Base-by-base conservation (phyloP, 2,329 filamentous ascomycete species). In the Apiospora hydei region DNA sequence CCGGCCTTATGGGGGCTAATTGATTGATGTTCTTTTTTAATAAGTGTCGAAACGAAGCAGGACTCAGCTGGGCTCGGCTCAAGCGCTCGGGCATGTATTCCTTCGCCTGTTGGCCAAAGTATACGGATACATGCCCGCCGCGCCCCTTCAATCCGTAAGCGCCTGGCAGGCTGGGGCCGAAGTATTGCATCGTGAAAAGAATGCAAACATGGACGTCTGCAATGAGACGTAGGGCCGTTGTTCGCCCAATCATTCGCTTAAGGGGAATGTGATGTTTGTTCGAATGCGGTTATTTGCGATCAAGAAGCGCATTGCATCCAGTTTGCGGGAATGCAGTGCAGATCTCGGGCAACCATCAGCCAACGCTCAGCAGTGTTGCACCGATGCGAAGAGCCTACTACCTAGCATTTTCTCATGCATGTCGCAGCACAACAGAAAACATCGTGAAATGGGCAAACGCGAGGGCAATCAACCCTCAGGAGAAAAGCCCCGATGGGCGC, bases 351-450 rank as follows among this genome's bases (percentile, higher is more conserved):
- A n/a, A 24, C 57, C n/a, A 24, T 5, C 34, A 34, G 57, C 34
- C 10, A 21, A 64, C 18, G 8, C 13, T 64, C 21, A 64, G 57
- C 30, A 18, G 57, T 41, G 34, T 13, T 41, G 57, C 53, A 38
- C 51, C 26, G 26, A 61, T 61, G 53, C 53, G 18, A 61, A n/a
- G 30, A 61, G 53, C 30, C 53, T 61, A 13, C 8, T 21, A 16
- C 30, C 21, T 49, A 49, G 46, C 46, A 21, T 49, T 49, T 47
- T 49, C 18, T 46, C 46, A 18, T 49, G 53, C 57, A 41, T 38
- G 57, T 64, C 57, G n/a, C 57, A 61, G 53, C 26, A 61, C 53
- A 61, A 61, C 57, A 64, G 34, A 64, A 64, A 64, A 41, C 57
- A 64, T 64, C 57, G 34, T 64, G 57, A 64, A 64, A n/a, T 64